Percentiles rank a stretch among this genome's conserved stretches.
phyloP scores from a whole-genome alignment of 495 filamentous ascomycete species.

The Chaetomium tenue region DNA sequence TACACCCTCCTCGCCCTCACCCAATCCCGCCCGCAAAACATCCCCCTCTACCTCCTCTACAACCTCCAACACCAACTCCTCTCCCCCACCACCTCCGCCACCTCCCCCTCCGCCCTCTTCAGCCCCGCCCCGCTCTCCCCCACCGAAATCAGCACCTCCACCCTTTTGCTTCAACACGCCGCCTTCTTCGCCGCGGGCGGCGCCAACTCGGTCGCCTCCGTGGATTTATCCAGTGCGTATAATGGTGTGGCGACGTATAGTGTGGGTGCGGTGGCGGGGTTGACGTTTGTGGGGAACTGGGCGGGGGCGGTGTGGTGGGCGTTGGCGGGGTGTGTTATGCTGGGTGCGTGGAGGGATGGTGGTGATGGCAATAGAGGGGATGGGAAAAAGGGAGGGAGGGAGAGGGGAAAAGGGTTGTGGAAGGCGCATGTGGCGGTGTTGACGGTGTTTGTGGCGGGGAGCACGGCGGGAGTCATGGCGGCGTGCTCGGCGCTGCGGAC shows the following conservation, averaged over 20 bases:
- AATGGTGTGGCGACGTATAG: constrained; percentile 75
- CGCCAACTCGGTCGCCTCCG: constrained; percentile 86
- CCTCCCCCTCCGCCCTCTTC: too few relatives aligned
- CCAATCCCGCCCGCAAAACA: constrained; percentile 77
- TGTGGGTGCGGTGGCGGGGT: constrained; percentile 63
- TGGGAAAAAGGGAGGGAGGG: constrained; percentile 1
- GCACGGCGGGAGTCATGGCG: constrained; percentile 72
- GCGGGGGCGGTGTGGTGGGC: constrained; percentile 86
- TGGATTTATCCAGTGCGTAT: constrained; percentile 80
- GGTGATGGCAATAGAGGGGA: constrained; percentile 17
- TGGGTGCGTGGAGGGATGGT: not conserved
- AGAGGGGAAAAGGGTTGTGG: constrained; percentile 28
- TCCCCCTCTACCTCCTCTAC: constrained; percentile 79
- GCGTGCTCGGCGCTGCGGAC: constrained; percentile 81
- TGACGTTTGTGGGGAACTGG: constrained; percentile 91
- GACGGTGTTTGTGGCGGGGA: constrained; percentile 63
- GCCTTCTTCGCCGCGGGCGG: constrained; percentile 91
- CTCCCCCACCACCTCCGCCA: constrained; percentile 15
- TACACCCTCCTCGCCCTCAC: constrained; percentile 79
- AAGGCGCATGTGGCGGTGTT: constrained; percentile 55
- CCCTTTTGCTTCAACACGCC: constrained; percentile 65
- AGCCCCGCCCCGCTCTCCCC: constrained; percentile 36
- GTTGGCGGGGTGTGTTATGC: constrained; percentile 41
- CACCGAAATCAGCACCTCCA: constrained; percentile 60
- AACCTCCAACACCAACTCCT: constrained; percentile 57